Percentiles rank a stretch among this genome's conserved stretches.
Conservation (phyloP, 768 basidiomycete species). For the Solioccasus polychromus region DNA sequence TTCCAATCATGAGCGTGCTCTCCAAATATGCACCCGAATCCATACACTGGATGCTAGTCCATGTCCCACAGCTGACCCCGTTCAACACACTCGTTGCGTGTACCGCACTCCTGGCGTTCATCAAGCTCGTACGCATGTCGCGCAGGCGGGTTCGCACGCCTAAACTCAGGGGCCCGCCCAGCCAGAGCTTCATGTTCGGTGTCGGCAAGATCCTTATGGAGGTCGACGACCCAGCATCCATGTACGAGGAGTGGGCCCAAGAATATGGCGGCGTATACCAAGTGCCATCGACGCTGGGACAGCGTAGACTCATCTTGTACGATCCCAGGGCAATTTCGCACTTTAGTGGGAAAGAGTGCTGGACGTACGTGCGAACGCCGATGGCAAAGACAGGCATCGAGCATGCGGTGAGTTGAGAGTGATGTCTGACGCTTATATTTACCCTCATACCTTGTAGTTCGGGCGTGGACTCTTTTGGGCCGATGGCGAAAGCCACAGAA, state of each 20-base stretch:
- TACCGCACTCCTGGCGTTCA: conserved; percentile 3
- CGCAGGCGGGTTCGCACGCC: conserved; percentile 9
- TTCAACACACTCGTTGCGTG: conserved; percentile 3
- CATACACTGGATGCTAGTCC: not conserved
- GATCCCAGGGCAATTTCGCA: conserved; percentile 38
- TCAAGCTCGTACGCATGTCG: conserved; percentile 8
- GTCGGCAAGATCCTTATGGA: conserved; percentile 6
- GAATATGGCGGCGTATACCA: conserved; percentile 16
- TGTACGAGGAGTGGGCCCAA: conserved; percentile 21
- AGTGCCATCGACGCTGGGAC: conserved; percentile 13
- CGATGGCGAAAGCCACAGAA: conserved; percentile 43
- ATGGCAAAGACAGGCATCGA: conserved; percentile 36
- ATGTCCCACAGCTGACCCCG: not conserved
- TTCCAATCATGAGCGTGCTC: too few species aligned
- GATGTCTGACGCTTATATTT: not conserved
- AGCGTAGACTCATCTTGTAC: conserved; percentile 18
- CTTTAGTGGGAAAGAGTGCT: conserved; percentile 5
- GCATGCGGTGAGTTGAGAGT: too few species aligned
- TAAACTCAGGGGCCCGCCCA: conserved; percentile 20
- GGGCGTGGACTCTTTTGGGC: conserved; percentile 32
- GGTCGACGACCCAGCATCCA: conserved; percentile 1
- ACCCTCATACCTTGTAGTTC: not conserved
- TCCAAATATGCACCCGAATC: too few species aligned
- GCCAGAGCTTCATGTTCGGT: conserved; percentile 14
- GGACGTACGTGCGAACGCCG: conserved; percentile 41